Evolutionary conservation across 2,329 filamentous ascomycete species (phyloP).

Genomic region (Monosporascus sp.): DNA sequence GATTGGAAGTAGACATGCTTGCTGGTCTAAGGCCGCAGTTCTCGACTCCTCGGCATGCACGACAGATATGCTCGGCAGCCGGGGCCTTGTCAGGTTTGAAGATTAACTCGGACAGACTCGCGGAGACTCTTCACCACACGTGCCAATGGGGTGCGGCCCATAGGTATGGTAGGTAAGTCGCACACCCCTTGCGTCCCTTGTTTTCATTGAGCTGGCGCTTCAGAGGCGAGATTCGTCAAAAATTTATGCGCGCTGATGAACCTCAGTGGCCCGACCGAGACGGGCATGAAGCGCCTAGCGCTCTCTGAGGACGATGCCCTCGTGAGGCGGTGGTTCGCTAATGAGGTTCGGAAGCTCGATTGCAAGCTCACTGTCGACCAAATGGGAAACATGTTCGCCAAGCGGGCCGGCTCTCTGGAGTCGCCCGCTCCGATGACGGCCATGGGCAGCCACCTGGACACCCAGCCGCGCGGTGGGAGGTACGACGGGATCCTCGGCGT

Average conservation of each 20-base stretch:
- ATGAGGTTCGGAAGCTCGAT: constrained; percentile 56
- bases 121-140: constrained; percentile 59
- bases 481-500: constrained; percentile 78
- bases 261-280: constrained; percentile 50
- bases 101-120: constrained; percentile 54
- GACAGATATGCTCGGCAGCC: not conserved
- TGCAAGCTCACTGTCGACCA: constrained; percentile 65
- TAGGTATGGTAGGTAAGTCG: constrained; percentile 60
- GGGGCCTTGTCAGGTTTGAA: constrained; percentile 30
- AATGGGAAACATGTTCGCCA: constrained; percentile 81
- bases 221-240: constrained; percentile 8
- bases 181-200: not conserved
- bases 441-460: constrained; percentile 68
- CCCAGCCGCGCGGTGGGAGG: constrained; percentile 58
- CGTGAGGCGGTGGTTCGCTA: constrained; percentile 70
- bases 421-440: constrained; percentile 64
- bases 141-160: constrained; percentile 63
- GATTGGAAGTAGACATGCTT: no score
- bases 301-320: constrained; percentile 67
- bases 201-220: not conserved
- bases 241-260: not conserved
- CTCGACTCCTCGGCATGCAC: not conserved
- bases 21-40: not conserved
- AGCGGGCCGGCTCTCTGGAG: constrained; percentile 52
- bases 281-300: constrained; percentile 71